These are phyloP conservation scores for Pseudevernia furfuracea DNA, from an alignment of 495 filamentous ascomycete species.

Conservation along the genomic window DNA sequence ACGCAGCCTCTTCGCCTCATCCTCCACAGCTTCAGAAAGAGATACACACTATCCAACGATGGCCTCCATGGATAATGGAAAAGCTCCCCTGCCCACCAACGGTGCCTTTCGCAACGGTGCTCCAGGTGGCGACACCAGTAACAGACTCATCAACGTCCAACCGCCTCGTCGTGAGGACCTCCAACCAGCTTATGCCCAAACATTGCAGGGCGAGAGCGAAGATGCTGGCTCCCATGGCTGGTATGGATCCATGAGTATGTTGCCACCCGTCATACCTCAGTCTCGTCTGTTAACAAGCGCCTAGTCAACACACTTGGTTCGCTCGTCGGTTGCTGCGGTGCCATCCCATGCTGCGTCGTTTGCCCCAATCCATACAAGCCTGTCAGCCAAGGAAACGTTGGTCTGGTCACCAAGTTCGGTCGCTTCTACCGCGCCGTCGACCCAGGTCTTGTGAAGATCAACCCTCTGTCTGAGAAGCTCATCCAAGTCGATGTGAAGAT, in stretches of 20 bases:
- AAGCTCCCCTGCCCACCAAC: slow-evolving; percentile 32
- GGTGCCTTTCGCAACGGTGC: slow-evolving; percentile 20
- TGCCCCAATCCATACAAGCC: slow-evolving; percentile 97
- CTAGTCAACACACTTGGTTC: slow-evolving; percentile 68
- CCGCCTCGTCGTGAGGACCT: slow-evolving; percentile 76
- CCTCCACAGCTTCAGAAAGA: slow-evolving; percentile 8
- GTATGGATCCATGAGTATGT: slow-evolving; percentile 83
- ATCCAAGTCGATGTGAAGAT: slow-evolving; percentile 97
- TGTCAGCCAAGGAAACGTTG: slow-evolving; percentile 88
- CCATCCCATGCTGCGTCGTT: slow-evolving; percentile 84
- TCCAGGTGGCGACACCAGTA: slow-evolving; percentile 19
- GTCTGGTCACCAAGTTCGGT: slow-evolving; percentile 90
- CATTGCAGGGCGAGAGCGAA: slow-evolving; percentile 55
- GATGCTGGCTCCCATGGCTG: slow-evolving; percentile 73
- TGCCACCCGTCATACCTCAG: not conserved
- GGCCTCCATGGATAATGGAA: slow-evolving; percentile 32
- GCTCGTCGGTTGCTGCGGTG: slow-evolving; percentile 71
- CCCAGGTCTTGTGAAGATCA: slow-evolving; percentile 94
- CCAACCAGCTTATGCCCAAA: slow-evolving; percentile 79
- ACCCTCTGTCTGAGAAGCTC: slow-evolving; percentile 86
- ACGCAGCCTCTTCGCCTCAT: slow-evolving; percentile 17
- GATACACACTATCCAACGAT: slow-evolving; percentile 16
- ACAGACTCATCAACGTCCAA: slow-evolving; percentile 62
- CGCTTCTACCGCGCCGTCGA: slow-evolving; percentile 95
- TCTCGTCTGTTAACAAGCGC: slow-evolving; percentile 3